Percentiles rank a stretch among this genome's conserved stretches.
Conservation (phyloP, 2,329 filamentous ascomycete genomes). For the Triangularia setosa region DNA sequence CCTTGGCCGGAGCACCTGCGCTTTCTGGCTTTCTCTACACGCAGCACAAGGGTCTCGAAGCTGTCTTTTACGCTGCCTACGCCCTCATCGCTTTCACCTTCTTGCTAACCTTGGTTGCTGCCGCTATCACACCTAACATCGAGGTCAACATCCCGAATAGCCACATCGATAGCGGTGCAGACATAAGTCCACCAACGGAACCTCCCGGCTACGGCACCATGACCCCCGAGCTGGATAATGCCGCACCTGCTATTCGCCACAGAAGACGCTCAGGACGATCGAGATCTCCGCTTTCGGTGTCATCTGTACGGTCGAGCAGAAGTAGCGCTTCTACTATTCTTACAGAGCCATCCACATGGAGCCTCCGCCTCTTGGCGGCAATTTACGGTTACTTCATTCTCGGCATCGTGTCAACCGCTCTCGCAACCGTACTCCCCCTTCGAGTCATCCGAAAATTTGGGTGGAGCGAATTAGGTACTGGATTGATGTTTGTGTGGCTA, state of each 20-base stretch:
- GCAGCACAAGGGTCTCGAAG: slow-evolving; percentile 4
- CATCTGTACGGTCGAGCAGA: not conserved
- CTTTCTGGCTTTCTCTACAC: slow-evolving; percentile 18
- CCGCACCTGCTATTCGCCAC: not conserved
- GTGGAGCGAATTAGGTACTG: slow-evolving; percentile 17
- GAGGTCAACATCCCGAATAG: not conserved
- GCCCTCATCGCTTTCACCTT: slow-evolving; percentile 15
- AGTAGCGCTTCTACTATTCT: not conserved
- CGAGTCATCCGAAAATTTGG: slow-evolving; percentile 17
- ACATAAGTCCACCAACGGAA: not conserved
- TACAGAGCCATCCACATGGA: not conserved
- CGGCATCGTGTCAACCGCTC: slow-evolving; percentile 19
- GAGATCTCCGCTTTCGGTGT: slow-evolving; percentile 13
- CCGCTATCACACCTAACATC: not conserved
- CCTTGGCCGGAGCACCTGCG: slow-evolving; percentile 20
- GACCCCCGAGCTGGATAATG: not conserved
- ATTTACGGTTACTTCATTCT: slow-evolving; percentile 22
- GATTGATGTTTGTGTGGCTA: slow-evolving; percentile 22
- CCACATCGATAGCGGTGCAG: not conserved
- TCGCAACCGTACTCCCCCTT: slow-evolving; percentile 24
- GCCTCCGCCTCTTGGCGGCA: slow-evolving; percentile 17
- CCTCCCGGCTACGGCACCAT: slow-evolving; percentile 23
- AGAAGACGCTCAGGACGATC: slow-evolving; percentile 12
- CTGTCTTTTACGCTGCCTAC: slow-evolving; percentile 24
- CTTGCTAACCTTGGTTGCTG: slow-evolving; percentile 13